A percentile compares a stretch with the other conserved stretches of the same genome.
These are phyloP conservation scores for Phytophthora hybrid DNA, from an alignment of 352 stramenopile genomes.

Conservation along the genomic window DNA sequence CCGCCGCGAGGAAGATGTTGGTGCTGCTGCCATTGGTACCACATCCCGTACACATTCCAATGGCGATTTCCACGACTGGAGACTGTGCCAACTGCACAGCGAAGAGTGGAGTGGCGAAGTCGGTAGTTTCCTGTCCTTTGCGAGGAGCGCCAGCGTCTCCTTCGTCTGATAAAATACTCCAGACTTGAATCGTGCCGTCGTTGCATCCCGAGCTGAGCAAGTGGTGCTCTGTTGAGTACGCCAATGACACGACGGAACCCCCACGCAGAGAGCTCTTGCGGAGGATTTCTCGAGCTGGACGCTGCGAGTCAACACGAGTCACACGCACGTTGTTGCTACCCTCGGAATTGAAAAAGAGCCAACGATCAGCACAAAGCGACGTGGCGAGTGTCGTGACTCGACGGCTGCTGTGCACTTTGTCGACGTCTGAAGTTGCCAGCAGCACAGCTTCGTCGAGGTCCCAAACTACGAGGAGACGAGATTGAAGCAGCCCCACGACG, in stretches of 20 bases:
- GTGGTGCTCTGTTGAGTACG: conserved; percentile 60
- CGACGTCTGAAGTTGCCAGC: conserved; percentile 65
- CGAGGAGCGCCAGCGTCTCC: conserved; percentile 31
- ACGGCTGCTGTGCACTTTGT: conserved; percentile 62
- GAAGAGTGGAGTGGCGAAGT: conserved; percentile 42
- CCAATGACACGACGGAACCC: conserved; percentile 56
- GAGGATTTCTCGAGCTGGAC: conserved; percentile 73
- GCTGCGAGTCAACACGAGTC: conserved; percentile 52
- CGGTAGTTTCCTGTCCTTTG: conserved; percentile 32
- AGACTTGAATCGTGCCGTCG: conserved; percentile 76
- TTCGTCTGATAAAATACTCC: conserved; percentile 61
- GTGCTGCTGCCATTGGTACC: conserved; percentile 24
- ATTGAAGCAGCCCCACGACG: conserved; percentile 68
- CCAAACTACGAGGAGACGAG: conserved; percentile 65
- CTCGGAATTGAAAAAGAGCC: conserved; percentile 79
- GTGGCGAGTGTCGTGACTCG: conserved; percentile 58
- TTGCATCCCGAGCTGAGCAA: conserved; percentile 70
- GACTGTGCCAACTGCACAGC: conserved; percentile 48
- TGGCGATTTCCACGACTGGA: conserved; percentile 55
- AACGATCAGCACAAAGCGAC: conserved; percentile 65
- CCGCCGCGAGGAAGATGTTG: conserved; percentile 52
- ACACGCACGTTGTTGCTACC: conserved; percentile 82
- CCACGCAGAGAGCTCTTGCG: conserved; percentile 73
- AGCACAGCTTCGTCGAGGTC: conserved; percentile 70
- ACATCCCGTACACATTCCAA: conserved; percentile 38